Percentiles rank a stretch among this genome's conserved stretches.
Evolutionary conservation across 306 rosid genomes (phyloP).

Genomic region (Cicer chorassanicum): DNA sequence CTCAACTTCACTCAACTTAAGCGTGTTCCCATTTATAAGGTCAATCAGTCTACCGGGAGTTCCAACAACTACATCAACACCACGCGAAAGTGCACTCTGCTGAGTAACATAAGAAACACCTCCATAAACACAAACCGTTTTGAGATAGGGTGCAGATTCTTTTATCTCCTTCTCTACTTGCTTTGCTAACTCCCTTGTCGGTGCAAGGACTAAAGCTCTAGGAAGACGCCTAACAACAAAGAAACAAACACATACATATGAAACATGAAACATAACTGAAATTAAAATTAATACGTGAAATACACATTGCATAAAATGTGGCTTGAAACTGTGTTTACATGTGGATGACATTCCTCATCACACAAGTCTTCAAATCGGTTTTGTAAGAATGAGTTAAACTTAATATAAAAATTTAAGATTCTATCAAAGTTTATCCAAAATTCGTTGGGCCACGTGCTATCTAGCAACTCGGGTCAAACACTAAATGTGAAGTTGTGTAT

Average conservation of each 20-base stretch:
- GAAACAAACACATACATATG: slow-evolving; percentile 18
- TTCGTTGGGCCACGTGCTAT: too few species aligned
- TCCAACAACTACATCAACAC: slow-evolving; percentile 98
- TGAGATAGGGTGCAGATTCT: slow-evolving; percentile 92
- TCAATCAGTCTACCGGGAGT: slow-evolving; percentile 97
- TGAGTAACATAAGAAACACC: slow-evolving; percentile 88
- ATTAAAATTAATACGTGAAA: neutral
- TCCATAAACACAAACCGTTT: slow-evolving; percentile 90
- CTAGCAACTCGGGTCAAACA: too few species aligned
- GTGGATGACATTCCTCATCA: too few species aligned
- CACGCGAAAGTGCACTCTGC: slow-evolving; percentile 88
- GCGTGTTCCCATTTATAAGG: slow-evolving; percentile 84
- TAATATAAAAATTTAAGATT: too few species aligned
- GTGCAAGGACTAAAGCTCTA: slow-evolving; percentile 84
- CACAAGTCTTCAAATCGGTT: too few species aligned
- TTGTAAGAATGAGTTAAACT: too few species aligned
- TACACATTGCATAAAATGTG: neutral
- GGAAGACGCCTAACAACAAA: slow-evolving; percentile 75
- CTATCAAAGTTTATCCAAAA: too few species aligned
- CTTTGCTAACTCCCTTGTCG: slow-evolving; percentile 94
- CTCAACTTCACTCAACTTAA: slow-evolving; percentile 78
- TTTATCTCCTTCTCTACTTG: slow-evolving; percentile 98
- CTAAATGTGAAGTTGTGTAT: too few species aligned
- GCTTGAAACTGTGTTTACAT: too few species aligned
- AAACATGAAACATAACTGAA: neutral